Evolutionary conservation across 2,329 filamentous ascomycete species (phyloP).

Genomic region (Pezicula neosporulosa): DNA sequence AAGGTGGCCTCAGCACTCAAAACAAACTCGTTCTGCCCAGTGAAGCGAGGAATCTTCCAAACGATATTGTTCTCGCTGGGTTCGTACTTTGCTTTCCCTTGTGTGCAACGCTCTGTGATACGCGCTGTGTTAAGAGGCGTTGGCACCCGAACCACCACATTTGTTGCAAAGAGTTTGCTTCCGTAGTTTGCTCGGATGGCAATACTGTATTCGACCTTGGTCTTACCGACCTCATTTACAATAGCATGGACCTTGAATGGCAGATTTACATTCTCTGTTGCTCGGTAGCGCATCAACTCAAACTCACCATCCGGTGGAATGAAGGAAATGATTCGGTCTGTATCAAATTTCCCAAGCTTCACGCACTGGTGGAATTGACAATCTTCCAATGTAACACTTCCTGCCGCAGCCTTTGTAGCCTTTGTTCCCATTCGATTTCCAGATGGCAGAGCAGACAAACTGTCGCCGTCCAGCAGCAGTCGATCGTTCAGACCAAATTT

Average conservation of each 20-base stretch:
- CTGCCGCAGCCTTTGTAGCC: constrained; percentile 91
- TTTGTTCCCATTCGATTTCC: constrained; percentile 80
- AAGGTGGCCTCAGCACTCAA: constrained; percentile 89
- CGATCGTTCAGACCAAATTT: constrained; percentile 98
- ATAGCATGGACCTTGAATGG: constrained; percentile 99
- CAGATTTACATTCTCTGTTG: constrained; percentile 96
- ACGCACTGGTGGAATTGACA: constrained; percentile 99
- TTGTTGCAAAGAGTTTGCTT: constrained; percentile 93
- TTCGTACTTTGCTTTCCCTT: constrained; percentile 98
- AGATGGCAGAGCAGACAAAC: constrained; percentile 60
- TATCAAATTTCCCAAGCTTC: constrained; percentile 94
- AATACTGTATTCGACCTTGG: constrained; percentile 98
- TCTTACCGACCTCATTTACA: constrained; percentile 94
- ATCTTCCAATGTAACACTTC: constrained; percentile 93
- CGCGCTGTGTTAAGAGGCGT: constrained; percentile 95
- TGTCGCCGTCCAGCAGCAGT: constrained; percentile 79
- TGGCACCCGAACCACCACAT: constrained; percentile 89
- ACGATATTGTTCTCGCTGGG: constrained; percentile 97
- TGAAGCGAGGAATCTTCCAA: constrained; percentile 99
- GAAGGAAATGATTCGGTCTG: constrained; percentile 94
- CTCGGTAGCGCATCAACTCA: constrained; percentile 97
- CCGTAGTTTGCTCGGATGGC: constrained; percentile 97
- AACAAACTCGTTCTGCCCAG: constrained; percentile 95
- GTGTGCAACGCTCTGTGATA: constrained; percentile 87
- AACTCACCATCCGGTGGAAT: constrained; percentile 97